Evolutionary conservation across 108 stramenopile genomes (phyloP), one percentile per base, ranked within the genome.

Genomic region (Chaetoceros muelleri): DNA sequence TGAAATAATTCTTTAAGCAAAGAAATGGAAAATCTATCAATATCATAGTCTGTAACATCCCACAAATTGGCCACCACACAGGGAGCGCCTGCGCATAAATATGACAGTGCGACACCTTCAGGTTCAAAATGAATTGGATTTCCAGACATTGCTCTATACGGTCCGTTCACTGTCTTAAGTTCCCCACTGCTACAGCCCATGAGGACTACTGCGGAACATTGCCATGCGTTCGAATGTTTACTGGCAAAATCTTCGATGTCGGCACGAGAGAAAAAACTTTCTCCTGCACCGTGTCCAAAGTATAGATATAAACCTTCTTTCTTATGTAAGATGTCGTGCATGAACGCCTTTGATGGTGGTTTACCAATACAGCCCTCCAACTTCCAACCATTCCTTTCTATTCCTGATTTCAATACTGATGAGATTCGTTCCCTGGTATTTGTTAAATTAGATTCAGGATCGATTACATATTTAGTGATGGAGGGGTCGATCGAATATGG

Each of bases 1-100:
- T 45, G 52, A 45, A 66, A 29, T 23, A 49, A 17, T 26, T 18
- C 44, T 45, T 44, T 48, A 2, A 72, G 22, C 56, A 79, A 48
- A 16, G 50, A 60, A 3, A 58, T n/a, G 17, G 60, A 67, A 40
- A 46, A 70, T 76, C 94, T 75, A 65, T 99, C 98, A 74, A 99
- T 96, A 61, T 99, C 98, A 55, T 81, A 72, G 64, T 99, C 98
- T 25, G 96, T 97, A 17, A 99, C 98, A 69, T 99, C 98, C 98
- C 98, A 99, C 19, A 99, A 66, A 70, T 99, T 99, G 18, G 90
- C 96, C 20, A 97, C 93, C 0, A 99, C 96, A 55, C 94, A 95
- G 0, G 94, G 95, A 40, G 90, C 74, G 2, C 98, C 96, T 20
- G 87, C 87, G 30, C 59, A 63, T 21, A 99, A 73, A 69, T 99